Conservation (phyloP, 495 filamentous ascomycete species). For the Penicillium steckii region DNA sequence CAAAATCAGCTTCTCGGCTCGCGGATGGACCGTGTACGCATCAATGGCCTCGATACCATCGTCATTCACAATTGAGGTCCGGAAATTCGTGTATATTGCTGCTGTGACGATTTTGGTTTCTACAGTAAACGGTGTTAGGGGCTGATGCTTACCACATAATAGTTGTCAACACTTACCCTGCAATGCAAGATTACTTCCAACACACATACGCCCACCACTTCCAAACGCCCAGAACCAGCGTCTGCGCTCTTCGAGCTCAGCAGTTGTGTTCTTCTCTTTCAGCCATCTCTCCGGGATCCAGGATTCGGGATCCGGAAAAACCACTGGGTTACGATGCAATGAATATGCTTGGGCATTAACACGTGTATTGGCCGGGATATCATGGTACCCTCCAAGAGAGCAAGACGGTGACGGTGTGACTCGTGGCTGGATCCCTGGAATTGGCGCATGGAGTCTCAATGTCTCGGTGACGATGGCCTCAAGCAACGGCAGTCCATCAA, state of each 20-base stretch:
- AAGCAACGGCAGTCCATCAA: slow-evolving; percentile 70
- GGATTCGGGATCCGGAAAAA: slow-evolving; percentile 58
- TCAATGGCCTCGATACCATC: slow-evolving; percentile 62
- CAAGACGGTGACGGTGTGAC: slow-evolving; percentile 58
- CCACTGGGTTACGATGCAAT: slow-evolving; percentile 63
- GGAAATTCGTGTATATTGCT: slow-evolving; percentile 69
- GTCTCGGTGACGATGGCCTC: slow-evolving; percentile 77
- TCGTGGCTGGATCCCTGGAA: slow-evolving; percentile 74
- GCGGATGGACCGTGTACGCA: slow-evolving; percentile 63
- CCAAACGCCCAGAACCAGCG: slow-evolving; percentile 86
- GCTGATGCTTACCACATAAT: background rate
- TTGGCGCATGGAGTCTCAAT: slow-evolving; percentile 68
- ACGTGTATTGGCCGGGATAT: slow-evolving; percentile 63
- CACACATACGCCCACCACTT: slow-evolving; percentile 80
- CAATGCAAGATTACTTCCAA: slow-evolving; percentile 78
- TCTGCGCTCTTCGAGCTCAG: slow-evolving; percentile 52
- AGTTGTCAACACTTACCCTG: slow-evolving; percentile 52
- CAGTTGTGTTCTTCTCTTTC: slow-evolving; percentile 29
- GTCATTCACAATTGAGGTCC: slow-evolving; percentile 54
- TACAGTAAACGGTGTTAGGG: slow-evolving; percentile 15
- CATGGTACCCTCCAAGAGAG: slow-evolving; percentile 50
- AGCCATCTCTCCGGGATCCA: slow-evolving; percentile 68
- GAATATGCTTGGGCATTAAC: slow-evolving; percentile 70
- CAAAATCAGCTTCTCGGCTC: slow-evolving; percentile 43
- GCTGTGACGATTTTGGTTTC: slow-evolving; percentile 49